Conservation (phyloP, 257 asterid genomes). For the Oldenlandia corymbosa region DNA sequence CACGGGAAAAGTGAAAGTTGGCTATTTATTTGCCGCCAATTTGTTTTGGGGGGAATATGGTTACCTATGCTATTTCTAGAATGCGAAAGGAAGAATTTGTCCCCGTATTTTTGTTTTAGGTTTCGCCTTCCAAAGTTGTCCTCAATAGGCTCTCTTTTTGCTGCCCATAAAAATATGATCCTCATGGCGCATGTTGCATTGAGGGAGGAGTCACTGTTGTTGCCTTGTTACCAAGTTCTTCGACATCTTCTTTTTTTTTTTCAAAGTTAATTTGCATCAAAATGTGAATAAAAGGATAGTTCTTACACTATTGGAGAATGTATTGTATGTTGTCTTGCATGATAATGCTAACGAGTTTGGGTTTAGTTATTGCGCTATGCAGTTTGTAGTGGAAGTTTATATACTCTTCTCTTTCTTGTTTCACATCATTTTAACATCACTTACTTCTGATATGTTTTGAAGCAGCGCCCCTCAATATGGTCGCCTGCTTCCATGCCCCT, state of each 20-base stretch:
- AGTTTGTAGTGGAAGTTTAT: neutral
- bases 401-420: neutral
- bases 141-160: neutral
- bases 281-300: neutral
- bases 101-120: neutral
- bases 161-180: too few species aligned
- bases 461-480: constrained; percentile 58
- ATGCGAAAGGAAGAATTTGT: too few species aligned
- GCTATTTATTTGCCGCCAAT: too few species aligned
- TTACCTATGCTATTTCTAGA: too few species aligned
- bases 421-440: constrained; percentile 2
- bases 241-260: too few species aligned
- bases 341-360: neutral
- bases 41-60: too few species aligned
- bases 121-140: neutral
- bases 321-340: neutral
- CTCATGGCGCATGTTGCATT: too few species aligned
- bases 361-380: neutral
- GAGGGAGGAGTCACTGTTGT: too few species aligned
- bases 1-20: too few species aligned
- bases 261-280: too few species aligned
- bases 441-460: constrained; percentile 11
- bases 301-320: neutral
- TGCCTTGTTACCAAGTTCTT: too few species aligned
- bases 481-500: constrained; percentile 89